Evolutionary conservation across 495 filamentous ascomycete genomes (phyloP).

Genomic region (Penicillium cinerascens): DNA sequence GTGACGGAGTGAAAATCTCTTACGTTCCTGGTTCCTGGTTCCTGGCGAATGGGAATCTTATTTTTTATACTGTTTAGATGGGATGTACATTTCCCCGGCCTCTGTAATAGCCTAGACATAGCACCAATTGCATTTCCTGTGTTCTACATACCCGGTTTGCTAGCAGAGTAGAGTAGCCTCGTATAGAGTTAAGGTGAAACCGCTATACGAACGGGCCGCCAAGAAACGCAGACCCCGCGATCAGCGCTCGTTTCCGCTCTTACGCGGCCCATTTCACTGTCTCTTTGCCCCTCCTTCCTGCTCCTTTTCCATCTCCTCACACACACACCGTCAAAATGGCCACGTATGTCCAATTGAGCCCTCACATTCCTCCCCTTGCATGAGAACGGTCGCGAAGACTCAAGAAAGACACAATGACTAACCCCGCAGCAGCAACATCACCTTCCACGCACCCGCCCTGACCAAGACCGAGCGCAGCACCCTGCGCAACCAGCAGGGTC

Average conservation of each 20-base stretch:
- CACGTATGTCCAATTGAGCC: slow-evolving; percentile 34
- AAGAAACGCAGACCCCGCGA: slow-evolving; percentile 15
- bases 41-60: slow-evolving; percentile 11
- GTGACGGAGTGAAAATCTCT: slow-evolving; percentile 20
- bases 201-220: not conserved
- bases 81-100: not conserved
- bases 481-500: slow-evolving; percentile 78
- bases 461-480: slow-evolving; percentile 78
- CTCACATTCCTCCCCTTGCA: not conserved
- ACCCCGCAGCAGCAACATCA: slow-evolving; percentile 74
- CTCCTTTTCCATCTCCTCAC: slow-evolving; percentile 10
- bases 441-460: slow-evolving; percentile 90
- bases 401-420: slow-evolving; percentile 1
- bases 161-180: not conserved
- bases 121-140: not conserved
- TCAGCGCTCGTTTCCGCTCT: slow-evolving; percentile 16
- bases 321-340: slow-evolving; percentile 38
- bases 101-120: not conserved
- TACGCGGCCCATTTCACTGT: slow-evolving; percentile 20
- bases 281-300: slow-evolving; percentile 7
- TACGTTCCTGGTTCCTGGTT: slow-evolving; percentile 17
- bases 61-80: not conserved
- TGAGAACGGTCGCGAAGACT: not conserved
- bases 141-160: not conserved
- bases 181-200: not conserved